Evolutionary conservation across 768 basidiomycete species (phyloP), one percentile per base, ranked within the genome.

Genomic region (Pulveroboletus sp.): DNA sequence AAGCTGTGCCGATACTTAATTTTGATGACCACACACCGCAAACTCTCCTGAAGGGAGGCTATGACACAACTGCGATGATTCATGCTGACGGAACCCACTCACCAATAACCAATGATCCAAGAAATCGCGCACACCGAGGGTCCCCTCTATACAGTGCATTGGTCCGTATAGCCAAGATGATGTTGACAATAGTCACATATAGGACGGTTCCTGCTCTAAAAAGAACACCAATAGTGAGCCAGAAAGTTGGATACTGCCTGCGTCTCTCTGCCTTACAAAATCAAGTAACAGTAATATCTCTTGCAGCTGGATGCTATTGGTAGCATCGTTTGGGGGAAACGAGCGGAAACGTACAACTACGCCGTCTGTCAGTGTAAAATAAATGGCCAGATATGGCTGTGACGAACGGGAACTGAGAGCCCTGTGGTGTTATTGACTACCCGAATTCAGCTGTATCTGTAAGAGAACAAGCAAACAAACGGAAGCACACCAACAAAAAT

Each of bases 341-440:
- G 27, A 31, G 12, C 7, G 19, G 14, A 41, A 30, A 56, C 61
- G 29, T 48, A 61, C 61, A 63, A 49, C 61, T 61, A n/a, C 41
- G 17, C 4, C 2, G 11, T 29, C 7, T 7, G n/a, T 58, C 12
- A 38, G 38, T n/a, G 9, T 39, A 6, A 46, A 22, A 31, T 0
- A 5, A 22, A 31, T 24, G 13, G 2, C 4, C 44, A 14, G 32
- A 17, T 47, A 0, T 24, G 41, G 36, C 4, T 16, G 29, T 1
- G 12, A 60, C 60, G 14, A 30, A 63, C 60, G 24, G 17, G 23
- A n/a, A 45, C 32, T 1, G 61, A 60, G 42, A 57, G 46, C n/a
- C 52, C 57, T 2, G 54, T 53, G n/a, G 54, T 44, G 32, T 60
- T 60, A 3, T 63, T 57, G 30, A 61, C 60, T 63, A 29, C 36